Base-by-base conservation (phyloP, 1,284 basidiomycete genomes). In the Ceratobasidium sp. region DNA sequence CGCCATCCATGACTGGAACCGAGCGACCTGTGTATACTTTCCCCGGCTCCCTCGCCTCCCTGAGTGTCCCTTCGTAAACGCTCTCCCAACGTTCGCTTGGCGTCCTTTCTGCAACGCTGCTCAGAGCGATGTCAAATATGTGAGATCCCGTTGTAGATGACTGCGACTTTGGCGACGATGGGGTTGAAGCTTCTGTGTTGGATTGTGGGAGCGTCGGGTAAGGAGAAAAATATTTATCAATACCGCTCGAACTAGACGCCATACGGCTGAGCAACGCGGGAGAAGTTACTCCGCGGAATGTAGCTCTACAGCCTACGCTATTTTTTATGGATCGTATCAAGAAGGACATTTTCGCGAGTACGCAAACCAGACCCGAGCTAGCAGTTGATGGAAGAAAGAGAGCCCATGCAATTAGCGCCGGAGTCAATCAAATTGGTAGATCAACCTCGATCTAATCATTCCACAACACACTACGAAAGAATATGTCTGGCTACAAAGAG, bases 391-490 rank as follows among this genome's bases (percentile, higher is more conserved):
- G 64, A 65, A 54, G 69, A 82, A 82, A 83, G 72, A 77, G 72
- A 72, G 84, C 83, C 22, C 80, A 75, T 71, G 80, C 76, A 25
- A 62, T 69, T 27, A 71, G 73, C 54, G 58, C 68, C 58, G 7
- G 32, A 29, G 20, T 49, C 31, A 42, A 35, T 27, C 70, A 45
- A 43, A 10, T 49, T 17, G 75, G 75, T 34, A 47, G 60, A 4
- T 68, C 65, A 35, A 76, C 70, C 38, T 71, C 27, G 68, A 32
- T 54, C 49, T 57, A 68, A 47, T 22, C 38, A 68, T 71, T 70
- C 72, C 69, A 89, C 79, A 91, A 55, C 79, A 84, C 64, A 15
- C 49, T 31, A 35, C 40, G 34, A 13, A 27, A 58, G 7, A 32
- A 7, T 25, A 75, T 75, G 74, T 70, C 74, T 8, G 80, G 82